Percentiles rank a stretch among this genome's conserved stretches.
phyloP scores from a whole-genome alignment of 2,329 filamentous ascomycete species.

The Neopestalotiopsis rosae region DNA sequence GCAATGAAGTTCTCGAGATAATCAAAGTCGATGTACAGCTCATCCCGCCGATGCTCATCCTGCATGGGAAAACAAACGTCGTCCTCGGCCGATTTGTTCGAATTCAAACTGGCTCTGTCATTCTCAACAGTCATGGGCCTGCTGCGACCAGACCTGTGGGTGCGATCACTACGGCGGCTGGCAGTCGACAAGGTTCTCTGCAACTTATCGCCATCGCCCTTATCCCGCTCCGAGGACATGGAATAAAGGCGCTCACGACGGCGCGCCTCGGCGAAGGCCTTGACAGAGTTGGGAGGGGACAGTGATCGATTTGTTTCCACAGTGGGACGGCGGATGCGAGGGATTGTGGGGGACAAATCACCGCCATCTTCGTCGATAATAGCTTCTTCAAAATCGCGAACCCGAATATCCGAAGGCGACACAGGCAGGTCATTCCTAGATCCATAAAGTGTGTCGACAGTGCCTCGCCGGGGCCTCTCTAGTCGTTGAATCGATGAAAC shows the following conservation, averaged over 20 bases:
- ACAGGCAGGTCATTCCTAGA: constrained; percentile 47
- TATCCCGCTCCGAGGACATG: constrained; percentile 49
- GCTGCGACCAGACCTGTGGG: constrained; percentile 33
- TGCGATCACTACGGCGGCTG: constrained; percentile 65
- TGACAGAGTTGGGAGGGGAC: constrained; percentile 95
- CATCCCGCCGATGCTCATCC: constrained; percentile 69
- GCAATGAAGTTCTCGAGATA: constrained; percentile 91
- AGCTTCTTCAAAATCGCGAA: constrained; percentile 87
- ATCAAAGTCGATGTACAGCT: constrained; percentile 89
- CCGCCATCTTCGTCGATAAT: constrained; percentile 76
- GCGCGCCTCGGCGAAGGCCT: constrained; percentile 91
- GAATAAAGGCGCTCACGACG: constrained; percentile 79
- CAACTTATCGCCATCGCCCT: constrained; percentile 59
- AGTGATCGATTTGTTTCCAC: constrained; percentile 70
- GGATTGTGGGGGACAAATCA: constrained; percentile 46
- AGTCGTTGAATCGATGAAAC: constrained; percentile 62
- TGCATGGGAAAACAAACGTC: constrained; percentile 89
- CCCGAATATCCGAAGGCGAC: constrained; percentile 45
- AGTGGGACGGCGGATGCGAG: constrained; percentile 59
- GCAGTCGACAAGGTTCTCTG: constrained; percentile 74
- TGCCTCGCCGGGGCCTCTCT: constrained; percentile 70
- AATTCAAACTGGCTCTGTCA: constrained; percentile 65
- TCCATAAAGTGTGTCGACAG: constrained; percentile 73
- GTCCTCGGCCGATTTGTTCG: constrained; percentile 77
- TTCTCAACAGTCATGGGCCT: constrained; percentile 61